phyloP scores from a whole-genome alignment of 306 rosid species.

The Lablab purpureus region DNA sequence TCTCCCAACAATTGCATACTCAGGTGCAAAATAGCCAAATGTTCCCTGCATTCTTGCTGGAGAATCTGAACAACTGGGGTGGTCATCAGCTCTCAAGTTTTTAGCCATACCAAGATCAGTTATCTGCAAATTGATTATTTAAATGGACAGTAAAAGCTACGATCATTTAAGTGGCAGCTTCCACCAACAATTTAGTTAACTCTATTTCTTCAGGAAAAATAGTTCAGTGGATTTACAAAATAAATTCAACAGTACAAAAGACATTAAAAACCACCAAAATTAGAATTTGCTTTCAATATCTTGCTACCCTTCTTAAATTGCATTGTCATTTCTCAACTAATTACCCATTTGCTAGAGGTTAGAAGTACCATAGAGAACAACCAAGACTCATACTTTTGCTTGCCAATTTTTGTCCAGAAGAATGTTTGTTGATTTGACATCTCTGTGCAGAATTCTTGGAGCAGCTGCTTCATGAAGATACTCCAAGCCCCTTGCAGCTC shows the following conservation, averaged over 20 bases:
- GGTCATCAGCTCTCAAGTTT: conserved; percentile 71
- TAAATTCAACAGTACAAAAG: not conserved
- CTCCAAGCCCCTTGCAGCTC: conserved; percentile 97
- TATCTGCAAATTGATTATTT: conserved; percentile 64
- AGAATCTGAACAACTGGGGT: conserved; percentile 79
- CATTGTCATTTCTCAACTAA: conserved; percentile 13
- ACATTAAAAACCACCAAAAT: conserved; percentile 29
- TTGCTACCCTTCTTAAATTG: not conserved
- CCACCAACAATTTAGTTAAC: conserved; percentile 9
- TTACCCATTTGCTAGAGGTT: conserved; percentile 10
- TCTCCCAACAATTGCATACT: conserved; percentile 90
- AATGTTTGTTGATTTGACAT: conserved; percentile 96
- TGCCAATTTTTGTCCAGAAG: conserved; percentile 87
- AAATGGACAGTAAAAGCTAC: not conserved
- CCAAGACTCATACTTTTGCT: conserved; percentile 71
- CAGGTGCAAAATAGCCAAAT: conserved; percentile 99
- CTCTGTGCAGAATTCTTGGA: conserved; percentile 94
- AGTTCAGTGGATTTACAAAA: not conserved
- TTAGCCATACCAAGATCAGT: conserved; percentile 99
- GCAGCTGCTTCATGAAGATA: conserved; percentile 99
- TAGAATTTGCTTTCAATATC: conserved; percentile 25
- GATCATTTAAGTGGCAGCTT: conserved; percentile 8
- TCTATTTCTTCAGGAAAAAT: not conserved
- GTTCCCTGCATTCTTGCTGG: conserved; percentile 97
- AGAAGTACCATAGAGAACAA: conserved; percentile 36